Conservation (phyloP, 768 basidiomycete genomes). For the Galerina marginata region DNA sequence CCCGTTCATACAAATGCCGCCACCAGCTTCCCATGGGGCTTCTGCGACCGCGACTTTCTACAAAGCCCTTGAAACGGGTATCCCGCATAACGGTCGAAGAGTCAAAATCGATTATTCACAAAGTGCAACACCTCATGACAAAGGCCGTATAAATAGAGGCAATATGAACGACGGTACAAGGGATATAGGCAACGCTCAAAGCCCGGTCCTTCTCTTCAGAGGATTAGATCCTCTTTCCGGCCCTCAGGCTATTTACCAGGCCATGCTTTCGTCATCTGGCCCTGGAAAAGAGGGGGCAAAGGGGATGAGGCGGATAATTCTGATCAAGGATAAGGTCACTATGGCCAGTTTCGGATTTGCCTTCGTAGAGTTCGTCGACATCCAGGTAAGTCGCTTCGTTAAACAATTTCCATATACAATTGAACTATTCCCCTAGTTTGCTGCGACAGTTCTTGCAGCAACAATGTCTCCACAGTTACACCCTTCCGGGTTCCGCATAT, state of each 20-base stretch:
- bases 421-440: slow-evolving; percentile 57
- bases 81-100: slow-evolving; percentile 77
- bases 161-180: slow-evolving; percentile 92
- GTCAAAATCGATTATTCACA: slow-evolving; percentile 97
- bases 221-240: slow-evolving; percentile 89
- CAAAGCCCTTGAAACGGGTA: slow-evolving; percentile 74
- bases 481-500: slow-evolving; percentile 93
- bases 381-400: slow-evolving; percentile 58
- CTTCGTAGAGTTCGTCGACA: slow-evolving; percentile 90
- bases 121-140: slow-evolving; percentile 76
- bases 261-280: slow-evolving; percentile 85
- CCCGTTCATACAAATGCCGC: slow-evolving; percentile 92
- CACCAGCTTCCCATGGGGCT: slow-evolving; percentile 86
- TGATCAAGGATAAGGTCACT: slow-evolving; percentile 89
- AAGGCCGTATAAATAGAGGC: slow-evolving; percentile 60
- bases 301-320: slow-evolving; percentile 86
- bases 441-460: slow-evolving; percentile 80
- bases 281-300: slow-evolving; percentile 76
- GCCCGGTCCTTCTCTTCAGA: slow-evolving; percentile 85
- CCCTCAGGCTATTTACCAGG: slow-evolving; percentile 85
- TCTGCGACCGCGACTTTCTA: slow-evolving; percentile 74
- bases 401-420: neutral
- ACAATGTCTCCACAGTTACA: slow-evolving; percentile 87
- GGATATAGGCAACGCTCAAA: slow-evolving; percentile 89
- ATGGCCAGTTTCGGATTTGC: slow-evolving; percentile 92